Evolutionary conservation across 441 rosid genomes (phyloP).

Genomic region (Hura crepitans): DNA sequence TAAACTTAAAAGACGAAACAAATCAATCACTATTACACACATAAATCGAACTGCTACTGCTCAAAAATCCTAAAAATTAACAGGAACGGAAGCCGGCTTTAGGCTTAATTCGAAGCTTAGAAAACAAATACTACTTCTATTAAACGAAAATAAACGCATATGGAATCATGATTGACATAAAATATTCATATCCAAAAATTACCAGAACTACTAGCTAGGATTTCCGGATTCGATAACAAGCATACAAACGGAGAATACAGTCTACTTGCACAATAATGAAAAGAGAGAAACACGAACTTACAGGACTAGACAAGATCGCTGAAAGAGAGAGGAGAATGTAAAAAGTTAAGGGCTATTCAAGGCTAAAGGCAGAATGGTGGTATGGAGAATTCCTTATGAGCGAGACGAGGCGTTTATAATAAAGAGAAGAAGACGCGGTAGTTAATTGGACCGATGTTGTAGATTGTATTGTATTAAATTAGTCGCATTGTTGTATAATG

Average conservation of each 20-base stretch:
- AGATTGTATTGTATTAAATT: too few relatives aligned
- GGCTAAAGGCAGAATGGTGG: neutral
- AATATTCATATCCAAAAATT: neutral
- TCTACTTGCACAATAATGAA: neutral
- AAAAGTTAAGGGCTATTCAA: neutral
- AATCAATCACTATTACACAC: neutral
- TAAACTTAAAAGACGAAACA: neutral
- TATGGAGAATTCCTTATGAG: neutral
- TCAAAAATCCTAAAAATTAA: too few relatives aligned
- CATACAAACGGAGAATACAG: neutral
- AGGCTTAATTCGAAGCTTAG: neutral
- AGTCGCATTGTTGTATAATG: too few relatives aligned
- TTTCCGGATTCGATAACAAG: neutral
- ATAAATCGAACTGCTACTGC: too few relatives aligned
- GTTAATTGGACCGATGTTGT: too few relatives aligned
- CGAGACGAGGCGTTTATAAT: neutral
- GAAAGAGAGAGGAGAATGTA: neutral
- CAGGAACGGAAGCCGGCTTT: too few relatives aligned
- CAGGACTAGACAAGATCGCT: neutral
- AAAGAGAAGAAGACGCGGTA: neutral
- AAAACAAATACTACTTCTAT: neutral
- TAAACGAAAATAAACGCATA: neutral
- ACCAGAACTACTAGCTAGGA: neutral
- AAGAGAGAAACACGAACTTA: neutral
- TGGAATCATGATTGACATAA: neutral